Base-by-base conservation (phyloP, 768 basidiomycete genomes). In the Kondoa malvinella region DNA sequence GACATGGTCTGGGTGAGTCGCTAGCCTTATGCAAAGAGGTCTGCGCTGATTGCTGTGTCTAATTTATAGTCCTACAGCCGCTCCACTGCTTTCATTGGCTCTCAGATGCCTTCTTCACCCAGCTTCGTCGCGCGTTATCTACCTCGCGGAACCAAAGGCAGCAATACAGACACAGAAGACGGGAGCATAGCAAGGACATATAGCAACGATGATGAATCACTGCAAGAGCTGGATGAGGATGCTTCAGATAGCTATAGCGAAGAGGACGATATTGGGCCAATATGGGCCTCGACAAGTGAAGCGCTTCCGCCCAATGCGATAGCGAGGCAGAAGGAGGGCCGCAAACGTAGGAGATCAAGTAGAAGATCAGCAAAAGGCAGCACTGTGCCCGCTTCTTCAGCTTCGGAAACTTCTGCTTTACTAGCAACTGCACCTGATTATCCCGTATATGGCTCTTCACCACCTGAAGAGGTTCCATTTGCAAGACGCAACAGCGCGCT, bases 1-100 rank as follows among this genome's bases (percentile, higher is more conserved):
- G 61, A 63, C 32, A 30, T 63, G 29, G 61, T 63, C 61, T 63
- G 61, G 61, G 40, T 50, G 40, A 50, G 40, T 21, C 21, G 40
- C 12, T 8, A 50, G 40, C 40, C 40, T 8, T 50, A 8, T 50
- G 40, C 40, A 50, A 50, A 50, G 12, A 50, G 8, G 21, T 8
- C 40, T 50, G n/a, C 40, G 21, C 21, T 8, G 40, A 50, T 8
- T 50, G 40, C 40, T 50, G 40, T 50, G n/a, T n/a, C n/a, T n/a
- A n/a, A n/a, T 50, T 8, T 50, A 50, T 21, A 50, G 40, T 63
- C 61, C 27, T 63, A 29, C 30, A 29, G 26, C 30, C 16, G 61
- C 12, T 63, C 61, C 12, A 27, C 27, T 3, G 61, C 16, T 33
- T 63, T 63, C 30, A 33, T 27, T 17, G 16, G 29, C 27, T 15